A percentile compares a stretch with the other conserved stretches of the same genome.
Evolutionary conservation across 305 asterid species (phyloP).

Genomic region (Salvia sclarea): DNA sequence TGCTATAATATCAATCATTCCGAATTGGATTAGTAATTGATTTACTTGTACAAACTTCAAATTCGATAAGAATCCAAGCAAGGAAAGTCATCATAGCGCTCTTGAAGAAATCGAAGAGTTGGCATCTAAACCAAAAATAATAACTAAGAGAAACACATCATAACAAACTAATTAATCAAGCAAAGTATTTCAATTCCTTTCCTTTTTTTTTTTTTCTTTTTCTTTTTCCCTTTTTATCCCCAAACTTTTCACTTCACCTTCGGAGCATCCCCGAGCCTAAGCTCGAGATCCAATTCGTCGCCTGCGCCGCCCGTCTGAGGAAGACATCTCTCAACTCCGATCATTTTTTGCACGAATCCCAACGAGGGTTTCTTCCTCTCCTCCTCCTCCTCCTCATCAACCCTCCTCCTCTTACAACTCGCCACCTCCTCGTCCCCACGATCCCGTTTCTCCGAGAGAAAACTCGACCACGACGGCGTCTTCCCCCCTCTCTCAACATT

Average conservation of each 20-base stretch:
- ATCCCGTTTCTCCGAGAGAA: constrained; percentile 40
- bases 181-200: constrained; percentile 16
- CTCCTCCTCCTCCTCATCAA: constrained; percentile 61
- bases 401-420: constrained; percentile 62
- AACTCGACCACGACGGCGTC: constrained; percentile 55
- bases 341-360: constrained; percentile 37
- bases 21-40: constrained; percentile 7
- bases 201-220: background rate
- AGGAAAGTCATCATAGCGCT: constrained; percentile 12
- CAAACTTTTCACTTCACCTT: constrained; percentile 58
- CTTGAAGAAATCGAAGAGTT: constrained; percentile 27
- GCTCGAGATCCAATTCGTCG: constrained; percentile 85
- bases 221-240: background rate
- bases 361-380: constrained; percentile 42
- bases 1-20: background rate
- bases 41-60: constrained; percentile 33
- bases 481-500: constrained; percentile 28
- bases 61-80: constrained; percentile 22
- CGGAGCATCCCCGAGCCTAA: constrained; percentile 85
- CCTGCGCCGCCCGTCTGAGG: constrained; percentile 35
- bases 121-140: constrained; percentile 6
- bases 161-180: constrained; percentile 28
- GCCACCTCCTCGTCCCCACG: constrained; percentile 39
- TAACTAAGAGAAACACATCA: constrained; percentile 11
- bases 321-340: constrained; percentile 40